Evolutionary conservation across 2,329 filamentous ascomycete species (phyloP), one percentile per base, ranked within the genome.

Genomic region (Dothideomycetes sp.): DNA sequence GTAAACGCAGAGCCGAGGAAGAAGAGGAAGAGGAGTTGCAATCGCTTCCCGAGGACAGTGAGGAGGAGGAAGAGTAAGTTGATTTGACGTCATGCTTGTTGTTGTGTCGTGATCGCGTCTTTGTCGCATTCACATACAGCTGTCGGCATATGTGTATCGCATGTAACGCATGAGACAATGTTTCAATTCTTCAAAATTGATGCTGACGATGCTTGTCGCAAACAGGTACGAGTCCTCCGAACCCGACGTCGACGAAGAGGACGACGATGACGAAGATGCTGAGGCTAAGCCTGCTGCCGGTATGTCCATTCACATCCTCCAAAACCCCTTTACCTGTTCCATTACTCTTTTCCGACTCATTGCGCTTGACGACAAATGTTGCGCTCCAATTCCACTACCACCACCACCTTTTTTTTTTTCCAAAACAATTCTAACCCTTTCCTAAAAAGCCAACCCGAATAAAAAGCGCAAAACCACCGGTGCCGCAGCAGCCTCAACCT

Each of bases 1-100:
- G 64, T 50, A 65, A 66, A 53, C 59, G 63, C 48, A 65, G 65
- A 58, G 59, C 64, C 41, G 60, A 63, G 13, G 56, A 57, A 35
- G 58, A 59, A 33, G 60, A 63, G 41, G 59, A 61, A 46, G 62
- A 64, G 50, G 63, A 67, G 59, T 60, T 67, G 42, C 56, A 61
- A 41, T 62, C 62, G 30, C 61, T 67, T 19, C 64, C 64, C 4
- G 62, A 60, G 43, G 63, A 65, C 41, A 60, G 62, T 38, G 63
- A 64, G 45, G 60, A 59, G 40, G 63, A 65, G 44, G 57, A 60
- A 45, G 63, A 65, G 59, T 64, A 62, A 57, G 63, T 46, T 13
- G 2, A 19, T 27, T 45, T 41, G 36, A 40, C 43, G 32, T 41
- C 43, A 41, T 38, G 28, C 12, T 32, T 19, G 19, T 35, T 30